A percentile compares a stretch with the other conserved stretches of the same genome.
phyloP scores from a whole-genome alignment of 768 basidiomycete genomes.

The Candolleomyces aberdarensis region DNA sequence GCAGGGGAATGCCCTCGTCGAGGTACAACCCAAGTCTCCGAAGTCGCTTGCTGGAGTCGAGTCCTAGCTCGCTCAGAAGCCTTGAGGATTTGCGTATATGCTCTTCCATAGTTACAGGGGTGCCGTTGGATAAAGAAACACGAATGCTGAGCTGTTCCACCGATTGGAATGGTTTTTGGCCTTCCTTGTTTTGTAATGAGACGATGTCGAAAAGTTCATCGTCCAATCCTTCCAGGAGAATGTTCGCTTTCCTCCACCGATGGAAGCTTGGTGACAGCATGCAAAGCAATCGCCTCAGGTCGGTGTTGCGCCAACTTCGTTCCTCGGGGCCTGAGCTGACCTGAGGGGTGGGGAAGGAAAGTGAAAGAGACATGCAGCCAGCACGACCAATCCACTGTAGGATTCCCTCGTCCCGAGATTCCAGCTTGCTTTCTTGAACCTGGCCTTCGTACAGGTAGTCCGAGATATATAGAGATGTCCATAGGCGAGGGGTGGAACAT shows the following conservation, averaged over 20 bases:
- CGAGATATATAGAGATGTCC: conserved; percentile 8
- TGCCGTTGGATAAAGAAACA: too few species aligned
- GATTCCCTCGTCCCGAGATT: neutral
- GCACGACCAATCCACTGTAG: neutral
- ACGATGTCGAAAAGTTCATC: neutral
- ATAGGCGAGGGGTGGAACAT: conserved; percentile 3
- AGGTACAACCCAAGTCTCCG: neutral
- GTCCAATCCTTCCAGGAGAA: neutral
- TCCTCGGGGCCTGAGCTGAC: too few species aligned
- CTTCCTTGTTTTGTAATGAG: neutral
- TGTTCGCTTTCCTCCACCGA: neutral
- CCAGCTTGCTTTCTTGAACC: neutral
- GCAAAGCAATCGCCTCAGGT: neutral
- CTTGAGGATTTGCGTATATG: too few species aligned
- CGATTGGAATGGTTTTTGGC: neutral
- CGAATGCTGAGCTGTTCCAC: too few species aligned
- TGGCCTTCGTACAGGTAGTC: neutral
- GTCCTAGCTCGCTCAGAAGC: too few species aligned
- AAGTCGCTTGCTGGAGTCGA: neutral
- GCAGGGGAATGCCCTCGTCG: neutral
- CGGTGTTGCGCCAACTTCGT: neutral
- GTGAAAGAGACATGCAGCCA: neutral
- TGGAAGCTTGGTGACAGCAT: neutral
- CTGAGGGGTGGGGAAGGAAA: neutral
- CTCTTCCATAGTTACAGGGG: too few species aligned